phyloP scores from a whole-genome alignment of 768 basidiomycete species.

The Leccinum incarnatum region DNA sequence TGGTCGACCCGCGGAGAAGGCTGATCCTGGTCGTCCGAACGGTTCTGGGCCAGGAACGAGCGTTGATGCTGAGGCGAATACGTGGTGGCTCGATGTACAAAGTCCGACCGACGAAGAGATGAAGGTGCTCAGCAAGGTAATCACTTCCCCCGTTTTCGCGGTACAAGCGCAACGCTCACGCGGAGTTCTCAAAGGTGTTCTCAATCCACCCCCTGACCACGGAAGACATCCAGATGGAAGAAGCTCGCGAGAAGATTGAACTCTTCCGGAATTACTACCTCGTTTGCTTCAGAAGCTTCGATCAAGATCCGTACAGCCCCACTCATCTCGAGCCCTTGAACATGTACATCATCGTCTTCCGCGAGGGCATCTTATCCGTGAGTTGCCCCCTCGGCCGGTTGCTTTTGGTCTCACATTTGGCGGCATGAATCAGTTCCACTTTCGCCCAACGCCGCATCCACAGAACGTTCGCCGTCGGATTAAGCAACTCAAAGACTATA shows the following conservation, averaged over 20 bases:
- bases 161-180: conserved; percentile 1
- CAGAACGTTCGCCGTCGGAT: conserved; percentile 97
- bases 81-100: conserved; percentile 97
- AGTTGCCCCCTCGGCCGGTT: conserved; percentile 28
- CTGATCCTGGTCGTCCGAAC: conserved; percentile 19
- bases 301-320: conserved; percentile 96
- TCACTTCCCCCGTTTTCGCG: conserved; percentile 7
- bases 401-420: neutral
- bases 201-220: conserved; percentile 96
- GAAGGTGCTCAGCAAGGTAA: conserved; percentile 91
- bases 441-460: conserved; percentile 94
- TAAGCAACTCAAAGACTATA: conserved; percentile 99
- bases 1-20: conserved; percentile 17
- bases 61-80: conserved; percentile 63
- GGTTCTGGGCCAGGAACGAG: conserved; percentile 21
- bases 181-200: conserved; percentile 65
- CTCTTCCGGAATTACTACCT: conserved; percentile 98
- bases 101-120: conserved; percentile 98
- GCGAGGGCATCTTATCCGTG: conserved; percentile 93
- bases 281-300: conserved; percentile 98
- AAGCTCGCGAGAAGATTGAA: conserved; percentile 99
- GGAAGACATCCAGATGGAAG: conserved; percentile 99
- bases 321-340: conserved; percentile 97
- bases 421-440: conserved; percentile 74
- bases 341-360: conserved; percentile 99